phyloP scores from a whole-genome alignment of 306 rosid genomes.

The Clitoria ternatea region DNA sequence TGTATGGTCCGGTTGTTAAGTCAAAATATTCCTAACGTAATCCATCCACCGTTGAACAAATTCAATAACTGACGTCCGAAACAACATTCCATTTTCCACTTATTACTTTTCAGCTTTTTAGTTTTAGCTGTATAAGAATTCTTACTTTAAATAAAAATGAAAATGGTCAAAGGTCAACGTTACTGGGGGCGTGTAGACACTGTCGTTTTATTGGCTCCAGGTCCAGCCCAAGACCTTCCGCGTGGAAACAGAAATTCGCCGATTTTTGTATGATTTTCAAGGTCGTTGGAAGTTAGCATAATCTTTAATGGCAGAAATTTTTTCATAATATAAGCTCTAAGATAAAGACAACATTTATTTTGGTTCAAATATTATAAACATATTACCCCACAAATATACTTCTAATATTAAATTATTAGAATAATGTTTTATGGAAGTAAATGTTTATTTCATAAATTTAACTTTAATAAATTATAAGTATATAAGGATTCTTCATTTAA shows the following conservation, averaged over 20 bases:
- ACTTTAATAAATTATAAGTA: too few species aligned
- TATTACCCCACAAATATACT: too few species aligned
- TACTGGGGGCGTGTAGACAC: background rate
- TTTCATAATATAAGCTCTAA: too few species aligned
- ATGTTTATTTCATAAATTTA: too few species aligned
- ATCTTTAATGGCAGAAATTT: background rate
- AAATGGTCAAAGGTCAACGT: conserved; percentile 22
- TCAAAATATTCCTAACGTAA: conserved; percentile 28
- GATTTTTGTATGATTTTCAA: background rate
- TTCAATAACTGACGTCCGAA: conserved; percentile 27
- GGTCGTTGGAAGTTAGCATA: conserved; percentile 1
- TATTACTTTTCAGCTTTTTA: background rate
- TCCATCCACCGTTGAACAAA: conserved; percentile 36
- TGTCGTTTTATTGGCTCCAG: conserved; percentile 20
- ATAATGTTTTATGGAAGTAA: too few species aligned
- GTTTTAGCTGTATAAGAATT: background rate
- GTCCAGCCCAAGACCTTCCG: background rate
- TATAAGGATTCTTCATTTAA: too few species aligned
- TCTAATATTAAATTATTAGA: too few species aligned
- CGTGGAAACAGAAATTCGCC: background rate
- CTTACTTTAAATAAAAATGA: background rate
- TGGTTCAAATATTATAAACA: too few species aligned
- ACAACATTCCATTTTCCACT: background rate
- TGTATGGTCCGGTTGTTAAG: conserved; percentile 12
- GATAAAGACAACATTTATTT: too few species aligned